Evolutionary conservation across 192 early-diverging fungal species (phyloP).

Genomic region (Umbelopsis vinacea): DNA sequence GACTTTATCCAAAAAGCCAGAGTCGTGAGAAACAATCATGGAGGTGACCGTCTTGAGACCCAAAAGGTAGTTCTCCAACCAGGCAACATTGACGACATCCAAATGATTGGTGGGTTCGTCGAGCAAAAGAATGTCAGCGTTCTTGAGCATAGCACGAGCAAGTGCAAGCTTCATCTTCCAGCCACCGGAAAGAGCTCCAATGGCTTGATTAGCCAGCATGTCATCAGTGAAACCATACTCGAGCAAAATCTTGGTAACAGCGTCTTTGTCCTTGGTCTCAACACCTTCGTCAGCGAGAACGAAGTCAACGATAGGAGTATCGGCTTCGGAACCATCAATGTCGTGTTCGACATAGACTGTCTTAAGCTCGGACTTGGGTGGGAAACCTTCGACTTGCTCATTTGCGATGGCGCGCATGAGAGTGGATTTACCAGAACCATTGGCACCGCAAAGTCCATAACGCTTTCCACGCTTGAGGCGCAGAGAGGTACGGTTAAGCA

Average conservation of each 20-base stretch:
- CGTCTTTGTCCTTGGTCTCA: constrained; percentile 55
- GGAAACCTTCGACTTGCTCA: constrained; percentile 84
- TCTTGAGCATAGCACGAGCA: constrained; percentile 84
- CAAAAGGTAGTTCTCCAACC: constrained; percentile 74
- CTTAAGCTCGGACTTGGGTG: constrained; percentile 67
- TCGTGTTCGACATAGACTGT: constrained; percentile 84
- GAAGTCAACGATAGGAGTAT: constrained; percentile 71
- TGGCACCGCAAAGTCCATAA: constrained; percentile 83
- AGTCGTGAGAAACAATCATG: constrained; percentile 89
- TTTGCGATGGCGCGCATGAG: constrained; percentile 87
- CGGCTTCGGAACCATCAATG: constrained; percentile 75
- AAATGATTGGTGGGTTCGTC: constrained; percentile 91
- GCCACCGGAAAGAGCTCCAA: constrained; percentile 82
- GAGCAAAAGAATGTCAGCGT: constrained; percentile 83
- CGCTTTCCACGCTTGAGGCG: constrained; percentile 76
- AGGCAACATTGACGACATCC: constrained; percentile 68
- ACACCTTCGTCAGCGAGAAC: constrained; percentile 60
- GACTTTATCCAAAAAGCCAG: constrained; percentile 79
- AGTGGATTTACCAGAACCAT: constrained; percentile 87
- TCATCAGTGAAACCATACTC: constrained; percentile 73
- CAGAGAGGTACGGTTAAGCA: constrained; percentile 69
- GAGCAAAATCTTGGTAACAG: constrained; percentile 55
- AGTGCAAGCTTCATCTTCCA: constrained; percentile 92
- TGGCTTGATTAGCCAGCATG: constrained; percentile 59
- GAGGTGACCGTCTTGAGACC: constrained; percentile 75